Evolutionary conservation across 2,329 filamentous ascomycete species (phyloP).

Genomic region (Cytospora schulzeri): DNA sequence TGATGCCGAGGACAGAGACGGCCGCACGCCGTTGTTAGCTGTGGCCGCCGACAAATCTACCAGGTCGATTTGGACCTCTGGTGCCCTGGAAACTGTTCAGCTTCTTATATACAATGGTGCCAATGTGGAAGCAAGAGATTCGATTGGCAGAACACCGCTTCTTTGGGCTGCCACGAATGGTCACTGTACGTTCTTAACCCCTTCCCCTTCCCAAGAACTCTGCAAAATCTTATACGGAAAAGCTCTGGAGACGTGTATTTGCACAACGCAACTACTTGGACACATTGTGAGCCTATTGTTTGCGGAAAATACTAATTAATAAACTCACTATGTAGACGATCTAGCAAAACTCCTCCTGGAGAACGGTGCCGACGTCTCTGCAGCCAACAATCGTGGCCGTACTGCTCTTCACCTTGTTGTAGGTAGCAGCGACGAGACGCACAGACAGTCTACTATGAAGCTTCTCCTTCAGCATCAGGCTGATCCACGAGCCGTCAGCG

Average conservation of each 20-base stretch:
- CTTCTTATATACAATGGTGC: slow-evolving; percentile 41
- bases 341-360: slow-evolving; percentile 40
- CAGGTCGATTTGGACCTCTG: slow-evolving; percentile 38
- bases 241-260: background rate
- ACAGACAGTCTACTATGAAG: slow-evolving; percentile 38
- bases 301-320: too few relatives aligned
- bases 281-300: background rate
- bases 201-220: background rate
- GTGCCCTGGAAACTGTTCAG: slow-evolving; percentile 41
- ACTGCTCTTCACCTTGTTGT: slow-evolving; percentile 54
- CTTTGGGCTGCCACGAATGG: slow-evolving; percentile 62
- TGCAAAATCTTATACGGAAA: background rate
- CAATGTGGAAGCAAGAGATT: slow-evolving; percentile 44
- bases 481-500: slow-evolving; percentile 38
- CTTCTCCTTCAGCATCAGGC: slow-evolving; percentile 40
- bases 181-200: slow-evolving; percentile 39
- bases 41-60: slow-evolving; percentile 40
- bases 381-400: slow-evolving; percentile 46
- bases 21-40: slow-evolving; percentile 41
- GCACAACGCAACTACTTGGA: too few relatives aligned
- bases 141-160: slow-evolving; percentile 55
- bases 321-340: too few relatives aligned
- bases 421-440: slow-evolving; percentile 41
- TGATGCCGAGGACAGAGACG: slow-evolving; percentile 41
- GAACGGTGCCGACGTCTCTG: slow-evolving; percentile 43